Evolutionary conservation across 164 flowering plant species (phyloP), one percentile per base, ranked within the genome.

Genomic region (Berberis vulgaris): DNA sequence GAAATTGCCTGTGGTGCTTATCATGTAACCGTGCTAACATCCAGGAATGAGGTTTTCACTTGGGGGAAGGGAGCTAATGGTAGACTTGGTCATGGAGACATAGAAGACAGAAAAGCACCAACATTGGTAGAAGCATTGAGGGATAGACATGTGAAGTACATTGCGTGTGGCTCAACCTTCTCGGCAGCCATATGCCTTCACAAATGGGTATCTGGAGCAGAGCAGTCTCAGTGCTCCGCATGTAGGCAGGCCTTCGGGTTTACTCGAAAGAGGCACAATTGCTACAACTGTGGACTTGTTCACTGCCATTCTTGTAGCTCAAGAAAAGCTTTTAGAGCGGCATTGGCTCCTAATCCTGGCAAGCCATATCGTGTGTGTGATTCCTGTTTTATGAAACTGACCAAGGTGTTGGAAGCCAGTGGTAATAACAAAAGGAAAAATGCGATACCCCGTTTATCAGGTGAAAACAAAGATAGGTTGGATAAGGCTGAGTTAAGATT

Each of bases 31-130:
- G 88, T 81, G 49, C 77, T 87, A 59, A 85, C 94, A 38, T 78
- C 91, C 9, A 79, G 71, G 73, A 87, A 84, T 72, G 94, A 87
- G 74, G 89, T 87, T 49, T 87, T 77, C 72, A 82, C 94, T 42
- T 87, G 94, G 94, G 94, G 94, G 50, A 87, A 85, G 72, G 94
- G 94, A 61, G 90, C 91, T 43, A 87, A 87, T 75, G 94, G 94
- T 55, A 82, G 94, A 65, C 73, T 87, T 74, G 94, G 94, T 60
- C 94, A 87, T 78, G 94, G 94, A 56, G 91, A 87, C 66, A 61
- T 74, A 57, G 90, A 84, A 76, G 91, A 87, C 68, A 72, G 91
- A 42, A 87, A 87, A 71, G 61, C 73, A 40, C 88, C 94, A 12
- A 74, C 84, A 64, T 60, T 85, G 58, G 90, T 87, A 50, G 94